Conservation (phyloP, 352 stramenopile species). For the Globisporangium nagaii region DNA sequence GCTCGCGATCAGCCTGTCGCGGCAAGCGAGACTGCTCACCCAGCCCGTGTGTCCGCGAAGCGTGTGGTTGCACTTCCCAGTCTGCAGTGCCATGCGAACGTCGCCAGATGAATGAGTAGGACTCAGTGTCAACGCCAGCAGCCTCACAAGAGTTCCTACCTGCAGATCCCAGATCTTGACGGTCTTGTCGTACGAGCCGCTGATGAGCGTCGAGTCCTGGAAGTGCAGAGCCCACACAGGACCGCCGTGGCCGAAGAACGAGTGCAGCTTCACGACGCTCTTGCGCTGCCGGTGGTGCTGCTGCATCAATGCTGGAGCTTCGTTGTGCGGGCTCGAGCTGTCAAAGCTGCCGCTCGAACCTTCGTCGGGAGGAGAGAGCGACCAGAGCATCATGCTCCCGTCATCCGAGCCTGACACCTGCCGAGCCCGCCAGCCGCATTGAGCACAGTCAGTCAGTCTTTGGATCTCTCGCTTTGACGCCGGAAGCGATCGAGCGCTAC, state of each 20-base stretch:
- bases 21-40: conserved; percentile 14
- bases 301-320: conserved; percentile 9
- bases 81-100: neutral
- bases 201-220: conserved; percentile 14
- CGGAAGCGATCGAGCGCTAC: no score
- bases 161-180: conserved; percentile 29
- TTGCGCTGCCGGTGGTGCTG: conserved; percentile 23
- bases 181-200: conserved; percentile 32
- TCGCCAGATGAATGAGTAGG: neutral
- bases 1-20: conserved; percentile 8
- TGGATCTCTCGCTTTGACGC: no score
- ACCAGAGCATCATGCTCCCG: conserved; percentile 30
- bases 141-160: no score
- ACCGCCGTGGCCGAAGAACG: conserved; percentile 24
- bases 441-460: no score
- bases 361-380: conserved; percentile 13
- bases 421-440: no score
- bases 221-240: conserved; percentile 23
- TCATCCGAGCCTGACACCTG: conserved; percentile 27
- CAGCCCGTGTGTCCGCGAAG: conserved; percentile 21
- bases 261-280: conserved; percentile 23
- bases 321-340: neutral
- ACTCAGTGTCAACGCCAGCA: no score
- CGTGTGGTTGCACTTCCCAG: conserved; percentile 17
- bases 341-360: conserved; percentile 6